Evolutionary conservation across 2,329 filamentous ascomycete species (phyloP).

Genomic region (Beauveria sp.): DNA sequence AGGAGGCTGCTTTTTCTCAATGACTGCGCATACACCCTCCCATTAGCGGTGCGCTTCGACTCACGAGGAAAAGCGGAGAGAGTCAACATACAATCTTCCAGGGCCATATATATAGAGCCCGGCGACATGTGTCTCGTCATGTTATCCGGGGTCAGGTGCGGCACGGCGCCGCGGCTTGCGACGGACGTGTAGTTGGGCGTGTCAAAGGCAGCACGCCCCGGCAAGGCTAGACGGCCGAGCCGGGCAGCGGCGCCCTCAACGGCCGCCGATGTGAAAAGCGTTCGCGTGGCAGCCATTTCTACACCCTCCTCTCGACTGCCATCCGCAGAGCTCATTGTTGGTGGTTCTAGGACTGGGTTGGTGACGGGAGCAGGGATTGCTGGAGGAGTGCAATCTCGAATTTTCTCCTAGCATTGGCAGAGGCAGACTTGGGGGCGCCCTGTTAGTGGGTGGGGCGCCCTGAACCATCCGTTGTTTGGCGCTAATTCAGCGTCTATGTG

Average conservation of each 20-base stretch:
- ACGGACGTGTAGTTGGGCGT: conserved; percentile 79
- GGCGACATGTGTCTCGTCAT: conserved; percentile 58
- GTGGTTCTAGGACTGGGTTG: not conserved
- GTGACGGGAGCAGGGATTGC: not conserved
- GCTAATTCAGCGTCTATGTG: too few species aligned
- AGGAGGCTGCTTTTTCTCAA: conserved; percentile 46
- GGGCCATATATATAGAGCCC: conserved; percentile 65
- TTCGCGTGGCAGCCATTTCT: conserved; percentile 19
- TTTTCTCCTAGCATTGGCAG: not conserved
- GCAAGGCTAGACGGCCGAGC: conserved; percentile 58
- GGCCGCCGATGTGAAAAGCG: conserved; percentile 35
- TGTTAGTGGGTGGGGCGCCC: not conserved
- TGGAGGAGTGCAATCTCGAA: not conserved
- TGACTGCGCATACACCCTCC: conserved; percentile 31
- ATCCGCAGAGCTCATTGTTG: conserved; percentile 1
- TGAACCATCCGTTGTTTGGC: not conserved
- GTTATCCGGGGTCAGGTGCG: conserved; percentile 85
- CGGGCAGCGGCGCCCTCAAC: conserved; percentile 45
- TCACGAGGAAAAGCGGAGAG: not conserved
- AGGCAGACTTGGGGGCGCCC: not conserved
- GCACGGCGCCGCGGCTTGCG: conserved; percentile 75
- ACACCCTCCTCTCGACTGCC: conserved; percentile 11
- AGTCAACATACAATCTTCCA: conserved; percentile 77
- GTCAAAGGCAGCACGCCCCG: conserved; percentile 55
- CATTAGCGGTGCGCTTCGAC: not conserved